These are phyloP conservation scores for Vishniacozyma victoriae DNA, from an alignment of 768 basidiomycete species.

Conservation along the genomic window DNA sequence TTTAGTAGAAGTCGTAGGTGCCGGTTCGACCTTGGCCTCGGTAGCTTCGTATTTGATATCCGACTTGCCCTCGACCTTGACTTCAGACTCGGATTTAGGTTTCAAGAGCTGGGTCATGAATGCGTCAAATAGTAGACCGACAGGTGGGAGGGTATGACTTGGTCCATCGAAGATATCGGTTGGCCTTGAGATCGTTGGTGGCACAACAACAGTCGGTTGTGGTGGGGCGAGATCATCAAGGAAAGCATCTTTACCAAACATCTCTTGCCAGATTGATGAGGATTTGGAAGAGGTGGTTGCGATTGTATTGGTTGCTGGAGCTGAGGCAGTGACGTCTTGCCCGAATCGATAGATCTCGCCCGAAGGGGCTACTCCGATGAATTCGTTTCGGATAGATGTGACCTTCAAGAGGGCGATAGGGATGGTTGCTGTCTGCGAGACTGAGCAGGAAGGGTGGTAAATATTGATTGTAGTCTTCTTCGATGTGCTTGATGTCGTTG, in stretches of 20 bases:
- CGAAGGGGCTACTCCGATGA: constrained; percentile 25
- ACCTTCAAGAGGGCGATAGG: too few relatives aligned
- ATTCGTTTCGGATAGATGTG: too few relatives aligned
- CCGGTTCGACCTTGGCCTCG: constrained; percentile 17
- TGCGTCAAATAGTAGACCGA: constrained; percentile 65
- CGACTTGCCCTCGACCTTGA: not conserved
- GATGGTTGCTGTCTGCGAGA: too few relatives aligned
- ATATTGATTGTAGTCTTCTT: not conserved
- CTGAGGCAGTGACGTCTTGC: constrained; percentile 18
- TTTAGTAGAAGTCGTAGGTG: constrained; percentile 11
- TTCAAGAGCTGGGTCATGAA: constrained; percentile 51
- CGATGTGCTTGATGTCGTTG: not conserved
- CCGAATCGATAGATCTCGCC: constrained; percentile 46
- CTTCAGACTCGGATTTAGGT: not conserved
- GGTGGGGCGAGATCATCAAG: constrained; percentile 16
- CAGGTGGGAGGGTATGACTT: constrained; percentile 68
- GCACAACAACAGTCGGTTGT: too few relatives aligned
- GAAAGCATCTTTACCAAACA: constrained; percentile 77
- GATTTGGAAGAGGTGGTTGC: constrained; percentile 46
- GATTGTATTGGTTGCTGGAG: constrained; percentile 50
- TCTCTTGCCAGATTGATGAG: constrained; percentile 76
- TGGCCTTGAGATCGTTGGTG: constrained; percentile 18
- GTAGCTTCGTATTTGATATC: constrained; percentile 13
- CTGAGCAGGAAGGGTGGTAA: constrained; percentile 6
- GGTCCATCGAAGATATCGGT: constrained; percentile 60